Percentiles rank a stretch among this genome's conserved stretches.
Conservation (phyloP, 2,329 filamentous ascomycete species). For the Colletotrichum sp. region DNA sequence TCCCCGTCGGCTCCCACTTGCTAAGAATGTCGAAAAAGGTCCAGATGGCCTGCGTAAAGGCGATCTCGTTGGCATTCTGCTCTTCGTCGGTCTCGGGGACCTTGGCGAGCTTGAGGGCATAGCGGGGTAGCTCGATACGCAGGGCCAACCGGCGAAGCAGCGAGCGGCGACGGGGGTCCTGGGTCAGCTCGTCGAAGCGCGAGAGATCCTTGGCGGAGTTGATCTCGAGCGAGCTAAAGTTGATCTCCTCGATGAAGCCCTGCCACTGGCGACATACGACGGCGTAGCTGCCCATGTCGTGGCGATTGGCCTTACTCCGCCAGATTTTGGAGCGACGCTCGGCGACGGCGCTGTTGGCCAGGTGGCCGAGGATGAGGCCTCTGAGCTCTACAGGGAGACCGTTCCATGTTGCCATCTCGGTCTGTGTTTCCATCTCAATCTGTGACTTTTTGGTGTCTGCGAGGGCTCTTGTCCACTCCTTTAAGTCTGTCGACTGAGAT, state of each 20-base stretch:
- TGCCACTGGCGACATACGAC: conserved; percentile 31
- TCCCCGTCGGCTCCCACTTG: conserved; percentile 22
- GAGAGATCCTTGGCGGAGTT: conserved; percentile 20
- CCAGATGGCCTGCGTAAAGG: conserved; percentile 28
- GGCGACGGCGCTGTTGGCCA: conserved; percentile 2
- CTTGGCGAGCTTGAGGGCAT: conserved; percentile 19
- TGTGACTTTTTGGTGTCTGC: background rate
- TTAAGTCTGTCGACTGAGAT: background rate
- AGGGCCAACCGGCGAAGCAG: conserved; percentile 26
- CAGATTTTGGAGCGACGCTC: background rate
- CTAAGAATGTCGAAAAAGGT: conserved; percentile 28
- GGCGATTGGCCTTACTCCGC: background rate
- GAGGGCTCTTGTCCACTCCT: background rate
- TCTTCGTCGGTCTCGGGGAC: conserved; percentile 27
- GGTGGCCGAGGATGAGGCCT: conserved; percentile 12
- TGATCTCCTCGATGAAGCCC: conserved; percentile 27
- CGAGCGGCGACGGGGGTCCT: conserved; percentile 23
- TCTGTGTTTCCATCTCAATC: conserved; percentile 4
- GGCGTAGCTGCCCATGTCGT: conserved; percentile 26
- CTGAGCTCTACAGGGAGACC: conserved; percentile 21
- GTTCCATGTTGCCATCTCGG: conserved; percentile 23
- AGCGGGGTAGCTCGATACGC: conserved; percentile 26
- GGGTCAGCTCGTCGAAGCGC: conserved; percentile 25
- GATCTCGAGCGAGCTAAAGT: conserved; percentile 26
- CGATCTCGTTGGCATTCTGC: conserved; percentile 28